Conservation (phyloP, 108 stramenopile species). For the Stephanodiscus minutulus region DNA sequence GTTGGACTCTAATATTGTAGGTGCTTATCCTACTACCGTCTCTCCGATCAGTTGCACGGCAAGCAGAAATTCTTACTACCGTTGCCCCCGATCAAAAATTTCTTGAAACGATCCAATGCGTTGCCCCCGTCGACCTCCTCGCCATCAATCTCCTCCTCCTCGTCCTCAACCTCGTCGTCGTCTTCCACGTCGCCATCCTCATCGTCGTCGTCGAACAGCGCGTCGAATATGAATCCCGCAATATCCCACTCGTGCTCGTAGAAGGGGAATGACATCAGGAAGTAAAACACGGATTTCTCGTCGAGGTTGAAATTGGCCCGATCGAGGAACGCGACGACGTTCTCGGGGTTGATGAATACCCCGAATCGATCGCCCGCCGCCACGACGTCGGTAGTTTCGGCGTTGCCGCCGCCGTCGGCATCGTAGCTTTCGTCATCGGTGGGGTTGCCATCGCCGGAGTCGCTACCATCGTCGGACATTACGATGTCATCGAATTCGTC, state of each 20-base stretch:
- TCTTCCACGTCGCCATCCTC: constrained; percentile 36
- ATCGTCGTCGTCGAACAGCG: constrained; percentile 61
- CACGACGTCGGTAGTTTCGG: neutral
- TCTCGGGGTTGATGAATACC: constrained; percentile 74
- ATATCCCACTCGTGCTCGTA: constrained; percentile 88
- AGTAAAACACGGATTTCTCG: constrained; percentile 63
- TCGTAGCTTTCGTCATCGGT: neutral
- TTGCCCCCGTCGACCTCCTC: neutral
- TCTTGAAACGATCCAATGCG: neutral
- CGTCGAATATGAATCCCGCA: constrained; percentile 64
- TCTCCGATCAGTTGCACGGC: neutral
- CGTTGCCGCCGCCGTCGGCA: neutral
- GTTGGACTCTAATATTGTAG: too few species aligned
- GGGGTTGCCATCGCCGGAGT: neutral
- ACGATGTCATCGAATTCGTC: constrained; percentile 15
- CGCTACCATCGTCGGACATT: constrained; percentile 15
- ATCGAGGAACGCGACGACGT: constrained; percentile 51
- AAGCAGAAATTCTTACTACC: neutral
- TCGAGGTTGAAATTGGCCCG: constrained; percentile 44
- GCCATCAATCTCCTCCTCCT: neutral
- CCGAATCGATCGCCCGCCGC: constrained; percentile 58
- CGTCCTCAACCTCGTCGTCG: neutral
- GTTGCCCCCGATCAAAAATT: neutral
- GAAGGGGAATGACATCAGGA: constrained; percentile 84
- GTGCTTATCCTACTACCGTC: neutral